A percentile compares a stretch with the other conserved stretches of the same genome.
Conservation (phyloP, 2,329 filamentous ascomycete genomes). For the Sarocladiaceae sp. region DNA sequence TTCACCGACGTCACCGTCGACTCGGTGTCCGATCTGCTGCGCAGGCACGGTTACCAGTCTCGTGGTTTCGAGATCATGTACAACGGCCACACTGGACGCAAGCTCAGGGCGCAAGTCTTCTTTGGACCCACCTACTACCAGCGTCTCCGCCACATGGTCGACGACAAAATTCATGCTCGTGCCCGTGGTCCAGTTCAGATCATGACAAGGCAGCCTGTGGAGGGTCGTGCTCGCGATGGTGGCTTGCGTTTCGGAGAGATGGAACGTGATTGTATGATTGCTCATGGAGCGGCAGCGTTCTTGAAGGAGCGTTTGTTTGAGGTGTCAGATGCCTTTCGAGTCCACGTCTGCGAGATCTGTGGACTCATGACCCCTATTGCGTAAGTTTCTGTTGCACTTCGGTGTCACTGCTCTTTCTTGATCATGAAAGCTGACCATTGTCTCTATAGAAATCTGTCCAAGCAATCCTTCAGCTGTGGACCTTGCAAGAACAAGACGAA, state of each 20-base stretch:
- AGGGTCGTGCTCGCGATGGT: conserved; percentile 96
- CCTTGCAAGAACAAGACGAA: conserved; percentile 99
- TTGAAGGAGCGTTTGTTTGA: conserved; percentile 96
- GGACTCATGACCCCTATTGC: conserved; percentile 98
- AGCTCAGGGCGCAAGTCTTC: conserved; percentile 92
- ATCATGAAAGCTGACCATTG: background rate
- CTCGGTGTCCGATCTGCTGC: conserved; percentile 78
- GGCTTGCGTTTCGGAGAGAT: conserved; percentile 99
- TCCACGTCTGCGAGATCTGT: conserved; percentile 98
- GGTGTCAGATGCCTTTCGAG: conserved; percentile 94
- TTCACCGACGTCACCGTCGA: conserved; percentile 98
- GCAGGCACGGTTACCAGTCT: conserved; percentile 89
- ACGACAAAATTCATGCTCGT: conserved; percentile 99
- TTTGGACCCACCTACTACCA: conserved; percentile 98
- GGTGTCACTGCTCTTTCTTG: background rate
- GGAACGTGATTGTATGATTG: conserved; percentile 99
- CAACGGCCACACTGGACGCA: conserved; percentile 93
- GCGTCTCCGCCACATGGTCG: conserved; percentile 97
- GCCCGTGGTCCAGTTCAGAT: conserved; percentile 96
- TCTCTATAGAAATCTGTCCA: conserved; percentile 70
- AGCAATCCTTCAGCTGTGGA: conserved; percentile 92
- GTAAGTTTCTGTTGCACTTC: conserved; percentile 52
- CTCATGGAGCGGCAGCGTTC: conserved; percentile 95
- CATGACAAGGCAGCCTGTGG: conserved; percentile 91
- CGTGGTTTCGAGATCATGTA: conserved; percentile 99